Percentiles rank a stretch among this genome's conserved stretches.
phyloP scores from a whole-genome alignment of 495 filamentous ascomycete genomes.

The Tetracladium marchalianum region DNA sequence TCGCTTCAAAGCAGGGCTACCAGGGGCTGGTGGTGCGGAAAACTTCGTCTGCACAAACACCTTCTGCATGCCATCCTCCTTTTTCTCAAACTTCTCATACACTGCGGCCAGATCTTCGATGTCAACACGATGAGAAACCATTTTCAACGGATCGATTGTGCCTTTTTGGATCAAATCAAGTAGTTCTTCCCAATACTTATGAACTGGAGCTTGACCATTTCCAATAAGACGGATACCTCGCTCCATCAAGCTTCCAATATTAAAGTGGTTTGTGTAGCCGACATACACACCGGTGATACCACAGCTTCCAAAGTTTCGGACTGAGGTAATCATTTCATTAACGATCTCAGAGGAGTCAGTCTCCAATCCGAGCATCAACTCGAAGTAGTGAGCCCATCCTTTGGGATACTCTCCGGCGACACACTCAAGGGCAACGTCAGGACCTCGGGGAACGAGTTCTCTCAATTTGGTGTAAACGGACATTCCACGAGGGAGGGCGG shows the following conservation, averaged over 20 bases:
- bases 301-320: slow-evolving; percentile 63
- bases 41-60: slow-evolving; percentile 60
- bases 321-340: slow-evolving; percentile 78
- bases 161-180: slow-evolving; percentile 56
- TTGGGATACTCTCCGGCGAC: slow-evolving; percentile 81
- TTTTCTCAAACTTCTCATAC: slow-evolving; percentile 61
- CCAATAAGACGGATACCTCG: slow-evolving; percentile 73
- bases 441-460: slow-evolving; percentile 58
- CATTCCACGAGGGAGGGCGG: slow-evolving; percentile 36
- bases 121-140: slow-evolving; percentile 68
- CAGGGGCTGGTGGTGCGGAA: slow-evolving; percentile 43
- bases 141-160: slow-evolving; percentile 68
- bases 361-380: slow-evolving; percentile 63
- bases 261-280: slow-evolving; percentile 46
- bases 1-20: slow-evolving; percentile 40
- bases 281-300: slow-evolving; percentile 78
- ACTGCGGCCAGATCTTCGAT: slow-evolving; percentile 65
- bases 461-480: slow-evolving; percentile 64
- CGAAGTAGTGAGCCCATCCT: slow-evolving; percentile 69
- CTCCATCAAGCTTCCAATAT: slow-evolving; percentile 80
- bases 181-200: slow-evolving; percentile 72
- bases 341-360: slow-evolving; percentile 81
- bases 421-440: slow-evolving; percentile 75
- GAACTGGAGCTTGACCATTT: slow-evolving; percentile 78
- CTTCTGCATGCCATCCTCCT: slow-evolving; percentile 62